Evolutionary conservation across 208 protist species (phyloP), one percentile per base, ranked within the genome.

Genomic region (Lotmaria passim): DNA sequence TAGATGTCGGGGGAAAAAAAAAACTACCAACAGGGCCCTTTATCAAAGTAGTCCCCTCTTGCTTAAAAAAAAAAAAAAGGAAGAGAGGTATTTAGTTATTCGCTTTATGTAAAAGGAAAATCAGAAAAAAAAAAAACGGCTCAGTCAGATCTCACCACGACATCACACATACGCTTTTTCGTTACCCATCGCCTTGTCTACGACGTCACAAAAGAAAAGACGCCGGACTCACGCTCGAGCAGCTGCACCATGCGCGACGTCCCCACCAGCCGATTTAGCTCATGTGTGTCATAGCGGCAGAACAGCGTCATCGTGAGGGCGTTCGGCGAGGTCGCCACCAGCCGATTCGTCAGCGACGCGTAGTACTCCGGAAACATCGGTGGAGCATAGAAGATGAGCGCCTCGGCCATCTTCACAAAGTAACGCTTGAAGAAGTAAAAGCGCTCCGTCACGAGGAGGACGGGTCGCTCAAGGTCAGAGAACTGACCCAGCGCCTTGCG

Each of bases 341-440:
- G 70, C 26, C 79, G 64, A 66, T 98, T 97, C 10, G 98, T 73
- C 26, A 99, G 73, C 19, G 97, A 94, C 7, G 79, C 65, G 78
- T 99, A 99, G 83, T 98, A 98, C 34, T 90, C 73, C 4, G 94
- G 68, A 57, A 95, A 96, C 43, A 96, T 71, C 15, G 98, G 97
- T 48, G 96, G 94, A 30, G 92, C 93, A 75, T 99, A 99, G 77
- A 98, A 98, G 33, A 99, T 77, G 5, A 99, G 69, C 52, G 89
- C 83, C 75, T 97, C 87, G 10, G 94, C 86, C 46, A 96, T 78
- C 71, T 93, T 91, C 44, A 99, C 87, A 78, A 96, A 91, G 75
- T 98, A 98, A 19, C 97, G 87, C 62, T 91, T 87, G 73, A 97
- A 99, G 74, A 98, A 99, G 83, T 98, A 97, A 61, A 98, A 98